These are phyloP conservation scores for Taphrina wiesneri DNA, from an alignment of 1,139 yeast species.

Conservation along the genomic window DNA sequence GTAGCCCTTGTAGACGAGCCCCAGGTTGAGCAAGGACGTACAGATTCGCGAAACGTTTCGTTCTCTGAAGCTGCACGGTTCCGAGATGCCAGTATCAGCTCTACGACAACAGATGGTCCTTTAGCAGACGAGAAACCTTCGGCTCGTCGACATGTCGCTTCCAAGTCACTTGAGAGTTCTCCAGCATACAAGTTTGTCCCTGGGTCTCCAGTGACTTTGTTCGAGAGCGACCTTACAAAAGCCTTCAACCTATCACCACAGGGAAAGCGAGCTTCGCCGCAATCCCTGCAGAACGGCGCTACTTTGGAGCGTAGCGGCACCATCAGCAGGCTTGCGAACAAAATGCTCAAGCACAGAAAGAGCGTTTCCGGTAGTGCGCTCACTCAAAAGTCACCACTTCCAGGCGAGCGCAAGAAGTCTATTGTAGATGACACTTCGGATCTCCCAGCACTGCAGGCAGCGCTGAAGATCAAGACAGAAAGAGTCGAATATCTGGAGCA, in stretches of 20 bases:
- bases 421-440: slow-evolving; percentile 6
- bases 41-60: slow-evolving; percentile 1
- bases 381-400: not conserved
- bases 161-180: slow-evolving; percentile 22
- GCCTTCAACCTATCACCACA: slow-evolving; percentile 29
- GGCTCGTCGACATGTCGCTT: slow-evolving; percentile 3
- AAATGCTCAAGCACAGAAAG: slow-evolving; percentile 24
- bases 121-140: not conserved
- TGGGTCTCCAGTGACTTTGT: slow-evolving; percentile 10
- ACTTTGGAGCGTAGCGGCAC: slow-evolving; percentile 22
- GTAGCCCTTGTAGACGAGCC: not conserved
- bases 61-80: not conserved
- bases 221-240: slow-evolving; percentile 18
- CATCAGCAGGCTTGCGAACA: slow-evolving; percentile 14
- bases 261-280: not conserved
- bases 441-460: slow-evolving; percentile 6
- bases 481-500: slow-evolving; percentile 5
- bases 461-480: not conserved
- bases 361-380: slow-evolving; percentile 27
- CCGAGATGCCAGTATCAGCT: not conserved
- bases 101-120: not conserved
- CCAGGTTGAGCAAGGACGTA: not conserved
- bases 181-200: slow-evolving; percentile 4
- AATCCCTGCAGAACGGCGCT: not conserved
- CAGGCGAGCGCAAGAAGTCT: not conserved